These are phyloP conservation scores for Thermomyces lanuginosus DNA, from an alignment of 2,329 filamentous ascomycete genomes.

Conservation along the genomic window DNA sequence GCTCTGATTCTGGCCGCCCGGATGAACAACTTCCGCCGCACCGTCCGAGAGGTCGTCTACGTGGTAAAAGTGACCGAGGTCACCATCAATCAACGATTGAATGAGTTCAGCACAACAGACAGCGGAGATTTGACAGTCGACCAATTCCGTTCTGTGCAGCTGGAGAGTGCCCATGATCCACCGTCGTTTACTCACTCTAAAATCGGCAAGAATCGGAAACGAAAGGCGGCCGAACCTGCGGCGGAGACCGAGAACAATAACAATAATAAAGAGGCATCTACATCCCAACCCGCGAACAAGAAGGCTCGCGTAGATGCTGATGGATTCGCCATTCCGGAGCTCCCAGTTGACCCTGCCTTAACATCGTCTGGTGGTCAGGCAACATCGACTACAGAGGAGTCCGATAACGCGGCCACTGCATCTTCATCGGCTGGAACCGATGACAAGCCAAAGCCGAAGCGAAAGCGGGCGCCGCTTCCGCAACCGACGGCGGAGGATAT, in stretches of 20 bases:
- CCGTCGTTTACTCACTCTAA: slow-evolving; percentile 51
- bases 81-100: slow-evolving; percentile 77
- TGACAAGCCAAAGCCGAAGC: slow-evolving; percentile 13
- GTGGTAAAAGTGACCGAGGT: slow-evolving; percentile 91
- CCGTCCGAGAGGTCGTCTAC: slow-evolving; percentile 88
- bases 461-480: slow-evolving; percentile 23
- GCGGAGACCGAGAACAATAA: slow-evolving; percentile 32
- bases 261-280: slow-evolving; percentile 13
- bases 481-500: slow-evolving; percentile 43
- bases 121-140: slow-evolving; percentile 74
- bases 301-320: slow-evolving; percentile 43
- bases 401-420: too few relatives aligned
- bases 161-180: slow-evolving; percentile 60
- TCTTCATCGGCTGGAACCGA: slow-evolving; percentile 1
- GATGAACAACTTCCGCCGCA: slow-evolving; percentile 95
- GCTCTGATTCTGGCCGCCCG: slow-evolving; percentile 87
- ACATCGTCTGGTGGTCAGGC: slow-evolving; percentile 5
- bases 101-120: slow-evolving; percentile 79
- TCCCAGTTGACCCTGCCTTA: slow-evolving; percentile 31
- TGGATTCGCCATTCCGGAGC: slow-evolving; percentile 48
- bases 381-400: background rate
- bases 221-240: slow-evolving; percentile 19
- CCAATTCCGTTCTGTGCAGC: slow-evolving; percentile 46
- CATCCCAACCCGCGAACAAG: slow-evolving; percentile 10
- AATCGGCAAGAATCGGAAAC: slow-evolving; percentile 37